Base-by-base conservation (phyloP, 371 early-diverging fungal genomes). In the Dentiscutata heterogama region DNA sequence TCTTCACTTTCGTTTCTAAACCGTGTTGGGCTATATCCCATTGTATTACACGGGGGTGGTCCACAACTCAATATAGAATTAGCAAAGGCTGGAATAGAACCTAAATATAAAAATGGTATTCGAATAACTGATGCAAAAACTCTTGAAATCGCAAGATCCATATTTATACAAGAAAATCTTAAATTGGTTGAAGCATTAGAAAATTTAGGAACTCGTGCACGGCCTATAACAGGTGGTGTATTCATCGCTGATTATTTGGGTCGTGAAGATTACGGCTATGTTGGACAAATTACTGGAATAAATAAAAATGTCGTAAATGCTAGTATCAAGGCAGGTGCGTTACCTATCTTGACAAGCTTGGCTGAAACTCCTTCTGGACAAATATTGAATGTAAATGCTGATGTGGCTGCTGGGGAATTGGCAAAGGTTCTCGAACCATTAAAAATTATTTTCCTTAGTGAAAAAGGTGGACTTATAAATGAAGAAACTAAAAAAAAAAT, bases 381-480 rank as follows among this genome's bases (percentile, higher is more conserved):
- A 88, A 96, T 97, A 81, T 88, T 99, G 84, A 99, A 99, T 70
- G 98, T 98, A 73, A 99, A 99, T 86, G 99, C 99, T 46, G 99
- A 99, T 87, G 95, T 97, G 16, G 99, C 98, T 22, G 98, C 98
- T 22, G 97, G 97, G 67, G 98, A 98, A 86, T 89, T 99, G 70
- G 98, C 98, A 22, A 93, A 95, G 42, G 99, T 96, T 1, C 86
- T 99, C 42, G 97, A 99, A 90, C 99, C 98, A 13, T 90, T 99
- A 54, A 99, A 98, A 90, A 96, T 97, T 70, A 95, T 99, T 1
- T 98, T 95, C 82, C 84, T 99, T 85, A 99, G 97, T 86, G 97
- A 98, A 85, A 97, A 97, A 92, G 96, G 97, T 67, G 97, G 98
- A 3, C 86, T 99, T 61, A 94, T 96, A 84, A 94, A 98, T 85